These are phyloP conservation scores for Podaxis sp. DNA, from an alignment of 768 basidiomycete genomes.

Conservation along the genomic window DNA sequence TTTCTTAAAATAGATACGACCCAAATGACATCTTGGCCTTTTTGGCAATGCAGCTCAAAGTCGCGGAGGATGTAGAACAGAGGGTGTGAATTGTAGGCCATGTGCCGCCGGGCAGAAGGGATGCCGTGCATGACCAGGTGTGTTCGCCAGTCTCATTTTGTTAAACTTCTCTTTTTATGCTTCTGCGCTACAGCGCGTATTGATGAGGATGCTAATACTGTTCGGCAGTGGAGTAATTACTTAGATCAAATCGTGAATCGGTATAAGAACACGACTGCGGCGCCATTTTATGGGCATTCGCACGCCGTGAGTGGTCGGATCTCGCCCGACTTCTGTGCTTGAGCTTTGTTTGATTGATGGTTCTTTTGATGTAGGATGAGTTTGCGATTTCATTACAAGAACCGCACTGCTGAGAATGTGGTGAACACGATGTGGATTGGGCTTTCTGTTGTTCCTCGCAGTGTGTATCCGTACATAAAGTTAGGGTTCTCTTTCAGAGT, in stretches of 20 bases:
- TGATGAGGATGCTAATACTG: no score
- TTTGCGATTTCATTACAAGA: constrained; percentile 47
- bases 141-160: neutral
- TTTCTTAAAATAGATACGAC: constrained; percentile 29
- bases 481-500: neutral
- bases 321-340: neutral
- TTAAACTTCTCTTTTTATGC: neutral
- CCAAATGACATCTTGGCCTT: constrained; percentile 59
- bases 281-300: constrained; percentile 59
- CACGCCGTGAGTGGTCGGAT: constrained; percentile 31
- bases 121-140: constrained; percentile 50
- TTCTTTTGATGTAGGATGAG: constrained; percentile 36
- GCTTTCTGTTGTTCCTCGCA: constrained; percentile 53
- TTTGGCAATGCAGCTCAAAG: constrained; percentile 47
- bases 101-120: constrained; percentile 46
- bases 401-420: constrained; percentile 40
- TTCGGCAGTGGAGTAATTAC: constrained; percentile 45
- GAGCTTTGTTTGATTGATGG: neutral
- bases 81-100: constrained; percentile 60
- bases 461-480: constrained; percentile 24
- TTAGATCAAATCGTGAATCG: constrained; percentile 59
- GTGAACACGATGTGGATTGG: constrained; percentile 44
- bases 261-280: constrained; percentile 54
- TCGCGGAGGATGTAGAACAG: constrained; percentile 54
- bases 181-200: no score